Conservation (phyloP, 148 eudicot species). For the Cornus controversa region DNA sequence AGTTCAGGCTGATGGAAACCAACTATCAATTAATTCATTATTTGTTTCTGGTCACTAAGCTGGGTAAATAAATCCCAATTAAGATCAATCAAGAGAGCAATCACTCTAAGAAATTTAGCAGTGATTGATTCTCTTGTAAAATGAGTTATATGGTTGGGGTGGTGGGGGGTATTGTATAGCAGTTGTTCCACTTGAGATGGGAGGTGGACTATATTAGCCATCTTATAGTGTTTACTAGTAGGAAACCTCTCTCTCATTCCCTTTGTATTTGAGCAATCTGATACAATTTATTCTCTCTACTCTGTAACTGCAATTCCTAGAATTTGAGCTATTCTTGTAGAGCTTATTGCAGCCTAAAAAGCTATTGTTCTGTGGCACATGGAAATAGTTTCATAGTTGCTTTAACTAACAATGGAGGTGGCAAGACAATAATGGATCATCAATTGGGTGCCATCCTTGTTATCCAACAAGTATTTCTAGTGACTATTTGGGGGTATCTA, state of each 20-base stretch:
- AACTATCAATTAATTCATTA: constrained; percentile 43
- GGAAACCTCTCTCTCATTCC: constrained; percentile 2
- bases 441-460: no score
- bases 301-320: not conserved
- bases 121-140: constrained; percentile 11
- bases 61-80: constrained; percentile 20
- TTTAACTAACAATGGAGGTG: no score
- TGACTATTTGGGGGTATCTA: no score
- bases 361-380: no score
- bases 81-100: constrained; percentile 16
- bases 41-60: constrained; percentile 56
- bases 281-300: not conserved
- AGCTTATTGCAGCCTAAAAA: constrained; percentile 9
- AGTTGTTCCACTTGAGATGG: constrained; percentile 15
- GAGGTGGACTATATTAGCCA: constrained; percentile 10
- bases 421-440: no score
- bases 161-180: constrained; percentile 11
- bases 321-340: constrained; percentile 7
- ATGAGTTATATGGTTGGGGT: not conserved
- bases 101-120: not conserved
- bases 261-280: not conserved
- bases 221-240: constrained; percentile 2
- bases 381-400: no score
- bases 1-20: constrained; percentile 52
- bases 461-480: no score